These are phyloP conservation scores for Aspergillus ibericus DNA, from an alignment of 2,329 filamentous ascomycete genomes.

Conservation along the genomic window DNA sequence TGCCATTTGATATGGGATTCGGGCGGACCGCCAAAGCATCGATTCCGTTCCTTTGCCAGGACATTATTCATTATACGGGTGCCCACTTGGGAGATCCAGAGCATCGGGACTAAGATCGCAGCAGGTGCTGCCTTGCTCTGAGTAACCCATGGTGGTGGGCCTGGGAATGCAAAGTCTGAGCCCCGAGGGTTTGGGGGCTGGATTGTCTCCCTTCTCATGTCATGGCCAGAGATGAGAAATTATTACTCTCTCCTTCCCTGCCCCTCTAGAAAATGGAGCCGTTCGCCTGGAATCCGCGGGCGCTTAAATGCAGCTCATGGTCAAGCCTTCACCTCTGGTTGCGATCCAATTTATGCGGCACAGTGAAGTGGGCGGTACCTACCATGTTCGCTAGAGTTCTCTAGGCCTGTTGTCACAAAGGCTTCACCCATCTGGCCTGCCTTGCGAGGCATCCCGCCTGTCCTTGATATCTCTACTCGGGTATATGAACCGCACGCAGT, in stretches of 20 bases:
- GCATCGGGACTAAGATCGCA: conserved; percentile 22
- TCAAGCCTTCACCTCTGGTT: conserved; percentile 30
- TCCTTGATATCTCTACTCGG: conserved; percentile 27
- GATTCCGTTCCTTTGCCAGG: conserved; percentile 14
- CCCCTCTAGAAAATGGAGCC: conserved; percentile 22
- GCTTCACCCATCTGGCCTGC: conserved; percentile 31
- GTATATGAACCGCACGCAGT: conserved; percentile 28
- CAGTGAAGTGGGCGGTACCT: conserved; percentile 32
- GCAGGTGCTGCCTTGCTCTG: conserved; percentile 18
- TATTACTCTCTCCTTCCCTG: conserved; percentile 8
- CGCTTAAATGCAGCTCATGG: conserved; percentile 40
- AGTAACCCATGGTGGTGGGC: conserved; percentile 21
- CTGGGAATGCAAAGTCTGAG: conserved; percentile 31
- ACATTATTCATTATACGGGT: conserved; percentile 15
- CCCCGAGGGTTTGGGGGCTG: conserved; percentile 34
- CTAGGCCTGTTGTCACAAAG: conserved; percentile 35
- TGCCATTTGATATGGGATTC: conserved; percentile 18
- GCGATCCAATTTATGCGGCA: conserved; percentile 30
- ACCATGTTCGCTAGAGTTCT: conserved; percentile 25
- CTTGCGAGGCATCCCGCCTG: conserved; percentile 35
- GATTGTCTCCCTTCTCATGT: conserved; percentile 22
- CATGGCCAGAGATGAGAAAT: conserved; percentile 18
- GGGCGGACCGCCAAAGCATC: conserved; percentile 17
- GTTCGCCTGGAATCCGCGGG: conserved; percentile 28
- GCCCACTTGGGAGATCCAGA: conserved; percentile 24